Conservation (phyloP, 177 flowering plant species). For the Vitis hybrid region DNA sequence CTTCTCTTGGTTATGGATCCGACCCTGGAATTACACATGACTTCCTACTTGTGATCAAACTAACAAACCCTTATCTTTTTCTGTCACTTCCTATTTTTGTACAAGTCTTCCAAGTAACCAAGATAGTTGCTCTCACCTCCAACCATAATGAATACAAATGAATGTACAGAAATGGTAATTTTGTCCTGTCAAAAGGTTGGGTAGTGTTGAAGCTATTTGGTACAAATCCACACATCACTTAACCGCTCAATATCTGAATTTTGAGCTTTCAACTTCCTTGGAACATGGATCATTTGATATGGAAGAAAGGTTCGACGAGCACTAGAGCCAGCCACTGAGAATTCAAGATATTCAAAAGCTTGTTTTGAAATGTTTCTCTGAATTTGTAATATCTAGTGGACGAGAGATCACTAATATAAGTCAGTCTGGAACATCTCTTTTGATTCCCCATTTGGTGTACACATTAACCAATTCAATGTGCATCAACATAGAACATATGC, state of each 20-base stretch:
- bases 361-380: conserved; percentile 6
- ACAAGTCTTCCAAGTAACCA: conserved; percentile 85
- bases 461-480: too few species aligned
- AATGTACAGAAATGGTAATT: conserved; percentile 33
- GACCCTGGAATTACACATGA: conserved; percentile 34
- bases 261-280: neutral
- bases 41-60: conserved; percentile 46
- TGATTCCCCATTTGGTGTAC: too few species aligned
- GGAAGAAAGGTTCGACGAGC: neutral
- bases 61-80: conserved; percentile 48
- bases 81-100: conserved; percentile 71
- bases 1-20: conserved; percentile 61
- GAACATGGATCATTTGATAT: conserved; percentile 18
- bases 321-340: conserved; percentile 3
- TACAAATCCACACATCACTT: too few species aligned
- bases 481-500: too few species aligned
- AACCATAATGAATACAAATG: conserved; percentile 77
- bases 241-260: too few species aligned
- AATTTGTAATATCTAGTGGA: neutral
- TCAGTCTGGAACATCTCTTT: too few species aligned
- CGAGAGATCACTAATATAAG: too few species aligned
- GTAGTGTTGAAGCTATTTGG: too few species aligned
- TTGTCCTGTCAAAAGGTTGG: conserved; percentile 24
- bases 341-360: conserved; percentile 15
- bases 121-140: conserved; percentile 59